Evolutionary conservation across 495 filamentous ascomycete species (phyloP), one percentile per base, ranked within the genome.

Genomic region (Penicillium chermesinum): DNA sequence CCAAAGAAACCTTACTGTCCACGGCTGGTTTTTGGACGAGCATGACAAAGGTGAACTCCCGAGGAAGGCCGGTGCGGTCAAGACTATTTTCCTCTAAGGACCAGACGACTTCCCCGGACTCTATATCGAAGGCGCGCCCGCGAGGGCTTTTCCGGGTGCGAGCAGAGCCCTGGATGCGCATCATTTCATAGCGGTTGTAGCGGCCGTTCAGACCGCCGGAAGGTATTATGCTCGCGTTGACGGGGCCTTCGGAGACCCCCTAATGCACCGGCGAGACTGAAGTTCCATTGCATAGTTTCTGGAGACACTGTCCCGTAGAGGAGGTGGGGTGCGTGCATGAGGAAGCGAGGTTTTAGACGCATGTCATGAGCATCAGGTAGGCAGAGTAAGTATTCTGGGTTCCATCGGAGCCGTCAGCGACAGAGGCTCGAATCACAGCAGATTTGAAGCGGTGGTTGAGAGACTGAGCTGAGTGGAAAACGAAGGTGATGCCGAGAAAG

Each of bases 11-110:
- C 0, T 49, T 49, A 39, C 60, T 65, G n/a, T 66, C 52, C 6
- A 61, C 57, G 2, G 50, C 39, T 0, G 66, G 70, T 22, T 74
- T 72, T 32, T 70, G 62, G n/a, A 76, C 53, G 30, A 79, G 51
- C 67, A 79, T 69, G 6, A 74, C 71, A 53, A 79, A 78, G 14
- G 75, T 77, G 46, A 79, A 78, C 40, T 79, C 76, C 9, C 75
- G 64, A n/a, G 76, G 76, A 1, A 79, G 59, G 7, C 76, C 76
- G 5, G 74, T 73, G 7, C 63, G 62, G 50, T 79, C 75, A 10
- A 77, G 57, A 22, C 48, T 61, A 42, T 79, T 79, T 38, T 79
- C 76, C 35, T 76, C 70, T 1, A 79, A 59, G 0, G 75, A 74
- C 76, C 75, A 79, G 10, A 78, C 66, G 5, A 77, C 58, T 49